A percentile compares a stretch with the other conserved stretches of the same genome.
These are phyloP conservation scores for Luvunga scandens DNA, from an alignment of 345 rosid genomes.

Conservation along the genomic window DNA sequence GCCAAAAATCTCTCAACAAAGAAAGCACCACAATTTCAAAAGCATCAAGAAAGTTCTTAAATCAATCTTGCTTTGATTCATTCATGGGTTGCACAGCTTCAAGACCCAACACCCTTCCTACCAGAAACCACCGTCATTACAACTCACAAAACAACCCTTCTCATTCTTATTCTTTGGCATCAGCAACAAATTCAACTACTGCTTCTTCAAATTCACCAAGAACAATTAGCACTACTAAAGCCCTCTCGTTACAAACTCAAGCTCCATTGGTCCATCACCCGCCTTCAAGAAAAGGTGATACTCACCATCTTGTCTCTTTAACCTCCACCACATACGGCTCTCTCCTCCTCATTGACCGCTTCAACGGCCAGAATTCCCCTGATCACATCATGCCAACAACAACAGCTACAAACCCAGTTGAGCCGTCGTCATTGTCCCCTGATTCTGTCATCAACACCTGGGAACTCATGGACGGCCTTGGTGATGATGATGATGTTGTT, in stretches of 20 bases:
- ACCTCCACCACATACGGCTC: slow-evolving; percentile 89
- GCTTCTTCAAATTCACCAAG: slow-evolving; percentile 31
- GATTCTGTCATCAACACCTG: slow-evolving; percentile 91
- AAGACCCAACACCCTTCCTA: slow-evolving; percentile 26
- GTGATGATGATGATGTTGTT: slow-evolving; percentile 32
- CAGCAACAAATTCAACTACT: slow-evolving; percentile 7
- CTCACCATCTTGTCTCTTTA: slow-evolving; percentile 82
- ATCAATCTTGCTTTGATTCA: background rate
- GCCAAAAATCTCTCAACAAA: background rate
- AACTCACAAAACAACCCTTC: background rate
- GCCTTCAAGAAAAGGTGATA: slow-evolving; percentile 78
- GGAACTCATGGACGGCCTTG: slow-evolving; percentile 97
- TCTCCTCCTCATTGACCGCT: slow-evolving; percentile 47
- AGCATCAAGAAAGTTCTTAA: background rate
- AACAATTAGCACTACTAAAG: slow-evolving; percentile 30
- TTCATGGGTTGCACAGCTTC: slow-evolving; percentile 85
- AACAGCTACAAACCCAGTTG: slow-evolving; percentile 17
- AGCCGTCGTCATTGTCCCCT: slow-evolving; percentile 38
- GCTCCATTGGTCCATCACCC: slow-evolving; percentile 86
- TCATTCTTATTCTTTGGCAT: slow-evolving; percentile 19
- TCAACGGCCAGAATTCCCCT: slow-evolving; percentile 19
- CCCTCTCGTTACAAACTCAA: slow-evolving; percentile 45
- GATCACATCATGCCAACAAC: slow-evolving; percentile 17
- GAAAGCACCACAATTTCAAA: slow-evolving; percentile 4
- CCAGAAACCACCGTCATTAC: slow-evolving; percentile 5